Base-by-base conservation (phyloP, 768 basidiomycete species). In the Suillus americanus region DNA sequence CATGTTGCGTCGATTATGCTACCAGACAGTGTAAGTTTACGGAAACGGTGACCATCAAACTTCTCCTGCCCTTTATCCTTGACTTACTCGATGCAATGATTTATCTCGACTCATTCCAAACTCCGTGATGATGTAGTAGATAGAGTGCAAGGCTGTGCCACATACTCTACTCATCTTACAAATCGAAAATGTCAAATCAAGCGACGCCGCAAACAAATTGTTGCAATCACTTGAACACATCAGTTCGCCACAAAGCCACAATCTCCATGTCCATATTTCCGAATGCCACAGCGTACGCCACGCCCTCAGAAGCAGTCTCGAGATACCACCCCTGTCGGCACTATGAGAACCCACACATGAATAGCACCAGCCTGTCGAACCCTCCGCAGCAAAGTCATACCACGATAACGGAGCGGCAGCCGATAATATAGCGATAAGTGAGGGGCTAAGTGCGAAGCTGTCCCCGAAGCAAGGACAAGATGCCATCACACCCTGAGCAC, bases 341-440 rank as follows among this genome's bases (percentile, higher is more conserved):
- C 30, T 33, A 54, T 54, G 53, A 54, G 30, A 30, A 53, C 53
- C 53, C 30, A 54, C 53, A 5, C 30, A 54, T n/a, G 53, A 54
- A 54, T 54, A 54, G 30, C 53, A 54, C 20, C 18, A 54, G 30
- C 10, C 18, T 33, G 53, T 33, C 53, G 28, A 30, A 53, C 51
- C 51, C 53, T 54, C 18, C 53, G 30, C 30, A 54, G 53, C 53
- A 54, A 54, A 20, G 20, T 6, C 30, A 54, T 54, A 20, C 51
- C 6, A 53, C 6, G 53, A 54, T 54, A 54, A 54, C 53, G 53
- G 30, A n/a, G 20, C 53, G 53, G 53, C 53, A 54, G 30, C 53
- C 53, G 53, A 54, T 54, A 33, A 33, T 54, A 18, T n/a, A 54
- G 30, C 53, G 53, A 54, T 54, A 54, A 54, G 53, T 54, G 53